These are phyloP conservation scores for Candida glucosophila DNA, from an alignment of 1,139 yeast species.

Conservation along the genomic window DNA sequence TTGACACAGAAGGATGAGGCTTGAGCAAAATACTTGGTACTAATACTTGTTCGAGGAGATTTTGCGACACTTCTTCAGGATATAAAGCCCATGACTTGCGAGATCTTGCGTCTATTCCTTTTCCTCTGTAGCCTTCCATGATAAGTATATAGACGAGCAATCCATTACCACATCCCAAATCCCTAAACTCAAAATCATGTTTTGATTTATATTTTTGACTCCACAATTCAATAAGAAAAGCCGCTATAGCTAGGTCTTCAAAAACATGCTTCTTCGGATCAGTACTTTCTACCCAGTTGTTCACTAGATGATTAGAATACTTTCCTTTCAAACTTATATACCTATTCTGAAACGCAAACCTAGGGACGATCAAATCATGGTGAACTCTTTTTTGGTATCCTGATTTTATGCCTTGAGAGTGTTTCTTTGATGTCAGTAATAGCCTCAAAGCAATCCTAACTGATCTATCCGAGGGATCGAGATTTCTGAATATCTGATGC, in stretches of 20 bases:
- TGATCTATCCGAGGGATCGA: conserved; percentile 49
- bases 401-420: conserved; percentile 70
- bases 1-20: conserved; percentile 56
- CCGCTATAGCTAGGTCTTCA: conserved; percentile 94
- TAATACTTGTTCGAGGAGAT: conserved; percentile 66
- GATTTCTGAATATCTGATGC: conserved; percentile 9
- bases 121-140: conserved; percentile 74
- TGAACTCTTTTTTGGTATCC: conserved; percentile 86
- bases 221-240: conserved; percentile 91
- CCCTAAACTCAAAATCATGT: conserved; percentile 62
- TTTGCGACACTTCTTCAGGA: conserved; percentile 50
- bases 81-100: conserved; percentile 82
- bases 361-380: conserved; percentile 81
- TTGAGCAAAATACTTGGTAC: conserved; percentile 65
- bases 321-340: conserved; percentile 76
- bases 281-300: conserved; percentile 84
- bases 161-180: conserved; percentile 95
- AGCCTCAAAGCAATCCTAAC: conserved; percentile 76
- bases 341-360: conserved; percentile 73
- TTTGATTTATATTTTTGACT: conserved; percentile 40
- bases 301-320: conserved; percentile 70
- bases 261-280: conserved; percentile 95
- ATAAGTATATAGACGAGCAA: conserved; percentile 66
- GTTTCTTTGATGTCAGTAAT: conserved; percentile 72
- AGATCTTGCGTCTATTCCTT: conserved; percentile 84